These are phyloP conservation scores for Tardiomyces depauwii DNA, from an alignment of 1,139 yeast species.

Conservation along the genomic window DNA sequence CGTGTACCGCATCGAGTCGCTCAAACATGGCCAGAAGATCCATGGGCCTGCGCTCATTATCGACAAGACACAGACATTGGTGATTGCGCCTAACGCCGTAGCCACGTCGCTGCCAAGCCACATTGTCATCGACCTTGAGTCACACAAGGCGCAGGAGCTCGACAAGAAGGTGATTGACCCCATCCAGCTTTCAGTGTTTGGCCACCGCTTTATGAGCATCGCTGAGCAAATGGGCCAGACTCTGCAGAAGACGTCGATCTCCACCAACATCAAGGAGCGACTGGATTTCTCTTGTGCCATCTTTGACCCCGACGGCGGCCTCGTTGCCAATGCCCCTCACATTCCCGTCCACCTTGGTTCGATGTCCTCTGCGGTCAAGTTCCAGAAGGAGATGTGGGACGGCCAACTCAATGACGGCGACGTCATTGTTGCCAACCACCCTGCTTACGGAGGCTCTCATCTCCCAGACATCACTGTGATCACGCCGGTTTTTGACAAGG, in stretches of 20 bases:
- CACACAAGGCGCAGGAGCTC: constrained; percentile 14
- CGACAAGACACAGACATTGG: constrained; percentile 79
- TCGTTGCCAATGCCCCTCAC: constrained; percentile 82
- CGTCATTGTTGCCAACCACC: constrained; percentile 69
- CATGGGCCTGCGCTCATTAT: constrained; percentile 76
- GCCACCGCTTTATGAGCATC: constrained; percentile 78
- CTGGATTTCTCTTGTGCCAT: constrained; percentile 79
- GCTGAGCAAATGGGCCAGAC: constrained; percentile 88
- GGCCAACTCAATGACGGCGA: constrained; percentile 55
- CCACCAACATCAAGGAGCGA: constrained; percentile 79
- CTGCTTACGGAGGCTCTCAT: constrained; percentile 73
- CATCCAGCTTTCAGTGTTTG: constrained; percentile 62
- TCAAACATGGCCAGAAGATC: constrained; percentile 43
- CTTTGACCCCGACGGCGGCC: constrained; percentile 61
- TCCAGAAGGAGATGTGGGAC: constrained; percentile 54
- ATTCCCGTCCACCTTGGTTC: constrained; percentile 84
- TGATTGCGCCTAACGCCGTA: constrained; percentile 59
- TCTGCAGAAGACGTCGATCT: constrained; percentile 65
- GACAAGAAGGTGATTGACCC: constrained; percentile 42
- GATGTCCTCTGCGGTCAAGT: constrained; percentile 73
- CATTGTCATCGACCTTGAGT: constrained; percentile 34
- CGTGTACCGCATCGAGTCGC: constrained; percentile 39
- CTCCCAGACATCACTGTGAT: constrained; percentile 73
- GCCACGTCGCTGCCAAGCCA: constrained; percentile 58
- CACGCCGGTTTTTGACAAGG: constrained; percentile 53